Evolutionary conservation across 805 yeast species (phyloP), one percentile per base, ranked within the genome.

Genomic region (Starmerella gropengiesseri): DNA sequence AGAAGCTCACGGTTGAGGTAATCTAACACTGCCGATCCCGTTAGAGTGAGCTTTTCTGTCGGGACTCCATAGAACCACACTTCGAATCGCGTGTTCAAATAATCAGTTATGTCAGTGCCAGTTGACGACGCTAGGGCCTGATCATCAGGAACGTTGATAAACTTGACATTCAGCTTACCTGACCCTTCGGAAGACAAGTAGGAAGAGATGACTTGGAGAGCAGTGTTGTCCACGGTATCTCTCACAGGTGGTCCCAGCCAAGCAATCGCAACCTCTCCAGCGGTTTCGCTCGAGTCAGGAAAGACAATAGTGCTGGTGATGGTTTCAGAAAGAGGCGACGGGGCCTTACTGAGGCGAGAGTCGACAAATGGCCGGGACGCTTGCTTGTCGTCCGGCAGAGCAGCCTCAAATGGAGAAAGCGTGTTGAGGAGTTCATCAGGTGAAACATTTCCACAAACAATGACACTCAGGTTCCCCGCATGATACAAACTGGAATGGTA

Each of bases 211-310:
- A 81, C 68, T 37, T 81, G 81, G 17, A 85, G 59, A 0, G 95
- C 96, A 31, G 78, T 67, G 56, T 75, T 77, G 6, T 64, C 64
- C 17, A 76, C 56, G 12, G 66, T 57, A 31, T 79, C 74, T 8
- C 61, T 56, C 29, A 71, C 72, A 12, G 67, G 63, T 7, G 94
- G 94, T 7, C 96, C 96, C 38, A 83, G 69, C 89, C 94, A 87
- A 3, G 81, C 66, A 20, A 91, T 61, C 14, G 70, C 55, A 1
- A 84, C 55, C 54, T 83, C 91, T 28, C 95, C 94, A 60, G 77
- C 73, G 11, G 81, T 68, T 61, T 86, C 96, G 56, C 85, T 95
- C 45, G 75, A 70, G 54, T 91, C 97, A 2, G 97, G 95, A 55
- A 91, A 91, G 45, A 76, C 78, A 20, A 86, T 72, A 4, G 65